Evolutionary conservation across 1,284 basidiomycete genomes (phyloP).

Genomic region (Athelia psychrophila): DNA sequence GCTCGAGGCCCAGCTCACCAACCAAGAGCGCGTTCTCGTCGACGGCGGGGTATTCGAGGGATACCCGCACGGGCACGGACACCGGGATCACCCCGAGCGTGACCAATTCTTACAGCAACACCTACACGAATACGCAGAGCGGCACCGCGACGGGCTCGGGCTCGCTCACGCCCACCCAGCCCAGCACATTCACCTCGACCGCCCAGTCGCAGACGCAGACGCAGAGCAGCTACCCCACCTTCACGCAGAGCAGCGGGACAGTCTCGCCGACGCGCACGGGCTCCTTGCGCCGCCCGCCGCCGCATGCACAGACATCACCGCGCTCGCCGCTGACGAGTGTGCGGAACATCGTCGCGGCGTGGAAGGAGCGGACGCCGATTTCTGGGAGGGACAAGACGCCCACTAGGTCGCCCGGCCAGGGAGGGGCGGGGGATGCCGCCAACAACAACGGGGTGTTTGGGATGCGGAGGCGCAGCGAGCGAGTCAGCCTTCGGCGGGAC

Average conservation of each 20-base stretch:
- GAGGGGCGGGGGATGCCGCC: too few relatives aligned
- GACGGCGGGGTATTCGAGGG: conserved; percentile 22
- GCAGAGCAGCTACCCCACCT: conserved; percentile 25
- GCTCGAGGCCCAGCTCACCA: conserved; percentile 35
- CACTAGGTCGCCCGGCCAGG: too few relatives aligned
- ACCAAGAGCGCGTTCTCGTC: conserved; percentile 20
- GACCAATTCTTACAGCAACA: conserved; percentile 1
- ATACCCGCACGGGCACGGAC: conserved; percentile 1
- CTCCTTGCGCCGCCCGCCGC: conserved; percentile 43
- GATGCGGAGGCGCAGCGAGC: too few relatives aligned
- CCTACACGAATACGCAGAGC: conserved; percentile 13
- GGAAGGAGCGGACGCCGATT: conserved; percentile 68
- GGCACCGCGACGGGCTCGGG: conserved; percentile 26
- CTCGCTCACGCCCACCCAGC: conserved; percentile 22
- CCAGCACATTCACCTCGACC: conserved; percentile 23
- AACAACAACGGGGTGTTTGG: too few relatives aligned
- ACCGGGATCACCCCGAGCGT: conserved; percentile 2
- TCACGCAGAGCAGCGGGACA: conserved; percentile 28
- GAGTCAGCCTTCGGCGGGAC: too few relatives aligned
- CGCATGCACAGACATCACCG: conserved; percentile 43
- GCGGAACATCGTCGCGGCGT: conserved; percentile 75
- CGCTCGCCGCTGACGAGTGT: conserved; percentile 70
- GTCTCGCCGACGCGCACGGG: conserved; percentile 16
- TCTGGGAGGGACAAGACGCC: too few relatives aligned
- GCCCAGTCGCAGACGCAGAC: conserved; percentile 21